Evolutionary conservation across 345 rosid species (phyloP), one percentile per base, ranked within the genome.

Genomic region (Cardamine chenopodiifolia): DNA sequence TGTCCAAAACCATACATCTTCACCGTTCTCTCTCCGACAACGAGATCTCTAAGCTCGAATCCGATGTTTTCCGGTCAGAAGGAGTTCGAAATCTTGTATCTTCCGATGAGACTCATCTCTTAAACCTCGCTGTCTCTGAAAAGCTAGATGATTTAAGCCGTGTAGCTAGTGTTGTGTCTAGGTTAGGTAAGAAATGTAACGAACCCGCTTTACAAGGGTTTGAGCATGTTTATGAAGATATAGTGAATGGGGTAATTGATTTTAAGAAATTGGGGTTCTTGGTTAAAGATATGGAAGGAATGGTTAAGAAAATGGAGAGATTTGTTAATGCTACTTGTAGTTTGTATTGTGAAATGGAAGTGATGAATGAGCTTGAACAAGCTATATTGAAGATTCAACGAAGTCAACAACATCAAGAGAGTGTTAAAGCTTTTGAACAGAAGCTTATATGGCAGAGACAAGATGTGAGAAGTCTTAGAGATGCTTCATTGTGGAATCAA

Each of bases 141-240:
- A 94, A 82, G 81, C 90, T 91, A 0, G 93, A 94, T 73, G 99
- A 94, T 63, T 68, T 94, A 15, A 83, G 80, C 81, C 83, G 91
- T 74, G 97, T 90, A 9, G 93, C 96, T 5, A 60, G 47, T 25
- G 90, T 86, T n/a, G 94, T 91, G 9, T 94, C 99, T 60, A 85
- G 99, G 83, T 75, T 94, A 18, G 99, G 99, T 2, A 90, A 88
- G 79, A 91, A 87, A 73, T 94, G 99, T 62, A 76, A 44, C 20
- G 97, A 90, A 77, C 93, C 97, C 0, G 97, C 99, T 65, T 80
- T 94, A 64, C 97, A 82, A 77, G 99, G 99, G 9, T 94, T 94
- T 28, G 99, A 94, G 75, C 99, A 94, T 78, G 99, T 94, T 3
- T 94, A 87, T 60, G 91, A 85, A 29, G 99, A 94, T 77, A 77